Base-by-base conservation (phyloP, 345 rosid species). In the Streptanthus diversifolius region DNA sequence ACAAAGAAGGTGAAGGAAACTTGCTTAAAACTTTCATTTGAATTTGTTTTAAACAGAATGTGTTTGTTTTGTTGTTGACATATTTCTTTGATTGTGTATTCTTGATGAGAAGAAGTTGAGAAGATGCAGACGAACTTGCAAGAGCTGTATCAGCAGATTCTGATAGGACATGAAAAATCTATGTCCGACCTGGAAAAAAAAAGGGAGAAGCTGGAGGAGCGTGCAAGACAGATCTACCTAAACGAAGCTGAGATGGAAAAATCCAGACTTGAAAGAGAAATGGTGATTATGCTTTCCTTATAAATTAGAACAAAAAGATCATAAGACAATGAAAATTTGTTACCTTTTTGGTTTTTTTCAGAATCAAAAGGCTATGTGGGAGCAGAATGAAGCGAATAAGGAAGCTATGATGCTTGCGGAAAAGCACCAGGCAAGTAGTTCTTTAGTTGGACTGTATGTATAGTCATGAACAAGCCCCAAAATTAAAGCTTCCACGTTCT, bases 371-470 rank as follows among this genome's bases (percentile, higher is more conserved):
- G 92, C 89, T 54, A 77, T 76, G 45, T 44, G 75, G 86, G 95
- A 84, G 89, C 90, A 90, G 73, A 78, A 77, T 68, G 88, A 82
- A 78, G 90, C 85, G 3, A 79, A 87, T 65, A 80, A 80, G 39
- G 77, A 69, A 12, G 39, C 87, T 61, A 65, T 78, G 63, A 84
- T 69, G 72, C 70, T 90, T 62, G 95, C 85, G 7, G 83, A 83
- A 63, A 80, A 76, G 63, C 90, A 90, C 32, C 82, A 84, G 90
- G 93, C 84, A 73, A 53, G 29, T 74, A 53, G 13, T 40, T 18
- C 8, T 30, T 33, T 76, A 40, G 40, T 36, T 30, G 13, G 32
- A 12, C 12, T 19, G 33, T 33, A 43, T 19, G 32, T 33, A 43
- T 44, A 56, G 5, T 41, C n/a, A 66, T 60, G 18, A 35, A 10